Base-by-base conservation (phyloP, 139 green algal species). In the Klebsormidium nitens region DNA sequence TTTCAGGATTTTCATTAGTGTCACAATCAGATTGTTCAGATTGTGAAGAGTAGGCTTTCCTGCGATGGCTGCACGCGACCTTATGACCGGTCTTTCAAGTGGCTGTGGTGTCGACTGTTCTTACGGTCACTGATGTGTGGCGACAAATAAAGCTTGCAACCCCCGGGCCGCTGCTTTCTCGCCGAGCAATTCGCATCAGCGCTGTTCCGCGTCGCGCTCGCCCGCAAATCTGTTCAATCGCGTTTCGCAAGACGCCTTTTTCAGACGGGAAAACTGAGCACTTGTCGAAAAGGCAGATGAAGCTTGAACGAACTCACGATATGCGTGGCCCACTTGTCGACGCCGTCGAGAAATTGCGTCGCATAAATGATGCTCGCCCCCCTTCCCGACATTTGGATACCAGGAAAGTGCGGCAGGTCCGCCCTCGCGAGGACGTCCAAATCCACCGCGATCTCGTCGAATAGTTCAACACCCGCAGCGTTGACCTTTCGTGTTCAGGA, bases 371-470 rank as follows among this genome's bases (percentile, higher is more conserved):
- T 95, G 34, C 82, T 91, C 1, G 89, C 89, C 5, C 85, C 85
- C 1, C 89, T 74, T 61, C 82, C 52, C 63, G 87, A 77, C 74
- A 85, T 91, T 83, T 95, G 89, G 35, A 87, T 56, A 62, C 62
- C 73, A 71, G 98, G 92, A 66, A 98, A 98, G 0, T 87, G 44
- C 70, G 99, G 87, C 66, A 99, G 85, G 69, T 95, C 88, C 56
- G 94, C 83, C 8, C 94, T 82, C 0, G 87, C 93, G 36, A 98
- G 79, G 26, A 98, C 94, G 66, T 98, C 91, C 83, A 99, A 84
- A 81, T 99, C 93, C 67, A 99, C 93, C 0, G 94, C 98, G 72
- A 98, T 95, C 74, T 98, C 93, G 68, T 98, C 93, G 44, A 98
- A 81, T 56, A 98, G 82, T n/a, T n/a, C n/a, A n/a, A n/a, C n/a